Conservation (phyloP, 78 protist species). For the Dictyostelium capitatum region DNA sequence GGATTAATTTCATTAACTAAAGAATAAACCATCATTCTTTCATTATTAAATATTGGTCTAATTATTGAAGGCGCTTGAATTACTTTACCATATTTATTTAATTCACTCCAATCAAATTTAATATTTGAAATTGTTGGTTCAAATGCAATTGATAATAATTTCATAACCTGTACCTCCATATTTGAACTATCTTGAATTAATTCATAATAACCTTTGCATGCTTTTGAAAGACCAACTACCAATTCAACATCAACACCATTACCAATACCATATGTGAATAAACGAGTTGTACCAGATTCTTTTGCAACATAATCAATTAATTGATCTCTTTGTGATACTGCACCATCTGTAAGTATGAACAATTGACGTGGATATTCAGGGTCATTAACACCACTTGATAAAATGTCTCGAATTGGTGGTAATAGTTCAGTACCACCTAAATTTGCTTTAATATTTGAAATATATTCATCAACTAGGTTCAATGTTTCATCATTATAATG, state of each 20-base stretch:
- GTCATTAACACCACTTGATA: not conserved
- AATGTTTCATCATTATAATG: constrained; percentile 40
- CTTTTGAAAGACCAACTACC: constrained; percentile 69
- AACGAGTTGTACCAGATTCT: constrained; percentile 49
- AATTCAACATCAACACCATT: constrained; percentile 62
- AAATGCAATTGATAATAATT: constrained; percentile 24
- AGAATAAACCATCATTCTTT: constrained; percentile 65
- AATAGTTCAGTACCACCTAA: constrained; percentile 78
- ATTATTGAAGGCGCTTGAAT: constrained; percentile 23
- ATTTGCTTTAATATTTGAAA: constrained; percentile 23
- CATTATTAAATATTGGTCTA: constrained; percentile 37
- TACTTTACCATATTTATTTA: not conserved
- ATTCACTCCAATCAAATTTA: constrained; percentile 32
- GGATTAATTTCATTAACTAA: not conserved
- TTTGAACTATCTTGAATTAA: not conserved
- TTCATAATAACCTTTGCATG: constrained; percentile 63
- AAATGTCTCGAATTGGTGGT: constrained; percentile 54
- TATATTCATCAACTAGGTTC: not conserved
- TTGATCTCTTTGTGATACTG: constrained; percentile 8
- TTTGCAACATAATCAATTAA: constrained; percentile 43
- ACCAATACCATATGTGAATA: constrained; percentile 81
- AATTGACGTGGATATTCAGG: constrained; percentile 65
- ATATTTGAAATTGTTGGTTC: constrained; percentile 66
- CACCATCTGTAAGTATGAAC: constrained; percentile 80
- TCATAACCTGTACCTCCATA: constrained; percentile 58